phyloP scores from a whole-genome alignment of 2,329 filamentous ascomycete genomes.

The Corinectria fuckeliana region DNA sequence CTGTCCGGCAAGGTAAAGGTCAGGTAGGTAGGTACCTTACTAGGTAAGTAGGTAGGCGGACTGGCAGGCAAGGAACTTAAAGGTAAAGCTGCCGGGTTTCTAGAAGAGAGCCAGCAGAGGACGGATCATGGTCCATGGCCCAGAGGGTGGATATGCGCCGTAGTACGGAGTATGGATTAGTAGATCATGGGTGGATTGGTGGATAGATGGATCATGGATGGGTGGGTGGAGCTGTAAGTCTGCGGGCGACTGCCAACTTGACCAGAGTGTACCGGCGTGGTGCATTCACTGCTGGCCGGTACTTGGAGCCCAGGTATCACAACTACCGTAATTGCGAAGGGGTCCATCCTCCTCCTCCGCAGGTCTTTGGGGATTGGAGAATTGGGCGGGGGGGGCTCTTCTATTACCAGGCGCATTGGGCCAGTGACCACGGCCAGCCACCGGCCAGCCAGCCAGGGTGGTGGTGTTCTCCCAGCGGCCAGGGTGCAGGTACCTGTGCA shows the following conservation, averaged over 20 bases:
- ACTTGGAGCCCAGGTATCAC: not conserved
- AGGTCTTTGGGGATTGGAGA: not conserved
- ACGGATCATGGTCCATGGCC: slow-evolving; percentile 7
- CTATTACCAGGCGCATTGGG: not conserved
- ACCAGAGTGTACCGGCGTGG: not conserved
- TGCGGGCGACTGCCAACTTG: no score
- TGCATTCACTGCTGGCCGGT: not conserved
- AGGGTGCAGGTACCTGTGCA: not conserved
- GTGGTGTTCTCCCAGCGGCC: not conserved
- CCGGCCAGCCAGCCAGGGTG: not conserved
- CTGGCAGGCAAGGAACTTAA: not conserved
- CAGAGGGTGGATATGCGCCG: no score
- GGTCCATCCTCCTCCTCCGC: no score
- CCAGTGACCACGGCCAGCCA: not conserved
- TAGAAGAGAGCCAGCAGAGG: slow-evolving; percentile 18
- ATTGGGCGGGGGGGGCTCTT: not conserved
- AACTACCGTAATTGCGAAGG: not conserved
- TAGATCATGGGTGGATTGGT: not conserved
- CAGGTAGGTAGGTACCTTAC: not conserved
- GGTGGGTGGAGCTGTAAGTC: not conserved
- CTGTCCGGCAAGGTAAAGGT: no score
- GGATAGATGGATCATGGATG: not conserved
- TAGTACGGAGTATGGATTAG: slow-evolving; percentile 3
- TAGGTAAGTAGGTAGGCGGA: slow-evolving; percentile 9
- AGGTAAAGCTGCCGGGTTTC: slow-evolving; percentile 18